Percentiles rank a stretch among this genome's conserved stretches.
These are phyloP conservation scores for Madurella mycetomatis DNA, from an alignment of 2,329 filamentous ascomycete species.

Conservation along the genomic window DNA sequence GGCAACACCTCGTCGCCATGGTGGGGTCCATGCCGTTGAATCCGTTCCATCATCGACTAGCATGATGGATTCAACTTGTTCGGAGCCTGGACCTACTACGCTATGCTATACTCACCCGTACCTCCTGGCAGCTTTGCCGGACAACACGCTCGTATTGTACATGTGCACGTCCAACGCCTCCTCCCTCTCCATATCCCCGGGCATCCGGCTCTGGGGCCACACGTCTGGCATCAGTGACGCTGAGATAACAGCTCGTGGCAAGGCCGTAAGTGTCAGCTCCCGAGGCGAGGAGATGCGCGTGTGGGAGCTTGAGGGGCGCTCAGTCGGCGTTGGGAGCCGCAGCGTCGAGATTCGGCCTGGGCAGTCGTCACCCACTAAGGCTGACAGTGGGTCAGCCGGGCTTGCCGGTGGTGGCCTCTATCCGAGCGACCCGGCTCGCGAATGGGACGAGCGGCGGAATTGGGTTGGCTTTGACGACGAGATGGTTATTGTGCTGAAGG, in stretches of 20 bases:
- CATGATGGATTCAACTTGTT: background rate
- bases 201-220: constrained; percentile 81
- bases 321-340: constrained; percentile 30
- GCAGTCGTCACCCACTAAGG: constrained; percentile 25
- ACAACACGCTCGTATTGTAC: constrained; percentile 83
- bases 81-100: constrained; percentile 49
- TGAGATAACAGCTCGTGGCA: constrained; percentile 77
- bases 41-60: background rate
- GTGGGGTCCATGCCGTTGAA: background rate
- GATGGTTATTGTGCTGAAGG: constrained; percentile 80
- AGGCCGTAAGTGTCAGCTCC: constrained; percentile 82
- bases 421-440: constrained; percentile 10
- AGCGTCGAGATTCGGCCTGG: constrained; percentile 49
- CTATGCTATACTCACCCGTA: constrained; percentile 78
- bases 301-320: constrained; percentile 81
- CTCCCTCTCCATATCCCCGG: constrained; percentile 64
- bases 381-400: constrained; percentile 18
- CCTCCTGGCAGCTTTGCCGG: constrained; percentile 73
- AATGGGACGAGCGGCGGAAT: constrained; percentile 46
- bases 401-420: background rate
- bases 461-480: constrained; percentile 90
- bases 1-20: constrained; percentile 26
- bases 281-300: constrained; percentile 76
- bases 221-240: constrained; percentile 84
- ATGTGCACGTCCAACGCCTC: constrained; percentile 70